phyloP scores from a whole-genome alignment of 1,139 yeast species.

The Pichia inconspicua region DNA sequence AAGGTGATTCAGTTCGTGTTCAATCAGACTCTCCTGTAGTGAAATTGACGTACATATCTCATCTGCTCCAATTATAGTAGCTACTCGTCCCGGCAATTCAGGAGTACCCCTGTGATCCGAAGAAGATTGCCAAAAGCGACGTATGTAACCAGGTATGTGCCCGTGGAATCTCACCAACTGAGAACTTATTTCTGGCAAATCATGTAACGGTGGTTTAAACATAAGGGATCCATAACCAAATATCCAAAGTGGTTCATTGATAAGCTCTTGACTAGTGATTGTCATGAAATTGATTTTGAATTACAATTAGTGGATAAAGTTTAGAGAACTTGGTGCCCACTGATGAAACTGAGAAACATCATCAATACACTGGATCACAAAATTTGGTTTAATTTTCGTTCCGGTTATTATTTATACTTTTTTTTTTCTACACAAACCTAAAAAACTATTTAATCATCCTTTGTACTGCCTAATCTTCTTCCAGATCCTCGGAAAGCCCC shows the following conservation, averaged over 20 bases:
- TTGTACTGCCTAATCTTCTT: slow-evolving; percentile 5
- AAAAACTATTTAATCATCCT: background rate
- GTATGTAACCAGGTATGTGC: slow-evolving; percentile 60
- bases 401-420: no score
- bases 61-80: slow-evolving; percentile 57
- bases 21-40: slow-evolving; percentile 40
- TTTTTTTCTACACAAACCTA: no score
- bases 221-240: slow-evolving; percentile 88
- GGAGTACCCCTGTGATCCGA: slow-evolving; percentile 90
- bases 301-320: no score
- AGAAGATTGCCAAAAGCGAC: slow-evolving; percentile 89
- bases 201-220: slow-evolving; percentile 82
- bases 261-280: background rate
- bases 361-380: background rate
- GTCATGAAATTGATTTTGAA: background rate
- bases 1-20: slow-evolving; percentile 31
- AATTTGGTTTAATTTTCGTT: no score
- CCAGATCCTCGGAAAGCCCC: slow-evolving; percentile 7
- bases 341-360: no score
- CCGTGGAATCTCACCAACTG: slow-evolving; percentile 61
- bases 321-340: no score
- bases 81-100: slow-evolving; percentile 79
- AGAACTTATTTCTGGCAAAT: slow-evolving; percentile 21
- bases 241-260: slow-evolving; percentile 50
- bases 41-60: slow-evolving; percentile 38